phyloP scores from a whole-genome alignment of 1,284 basidiomycete species.

The Sporisorium sorghi region DNA sequence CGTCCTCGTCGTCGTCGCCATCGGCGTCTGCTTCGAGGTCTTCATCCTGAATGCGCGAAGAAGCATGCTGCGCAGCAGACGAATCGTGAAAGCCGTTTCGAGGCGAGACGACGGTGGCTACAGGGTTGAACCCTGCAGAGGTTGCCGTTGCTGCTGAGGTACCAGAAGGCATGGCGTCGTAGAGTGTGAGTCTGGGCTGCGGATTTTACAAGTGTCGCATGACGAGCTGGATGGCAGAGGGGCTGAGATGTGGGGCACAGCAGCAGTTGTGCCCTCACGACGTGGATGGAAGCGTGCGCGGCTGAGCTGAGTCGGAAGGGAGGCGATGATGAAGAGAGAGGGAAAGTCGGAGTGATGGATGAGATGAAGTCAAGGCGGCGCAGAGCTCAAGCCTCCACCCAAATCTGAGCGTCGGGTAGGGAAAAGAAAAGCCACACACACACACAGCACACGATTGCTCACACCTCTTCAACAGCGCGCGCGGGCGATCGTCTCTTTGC shows the following conservation, averaged over 20 bases:
- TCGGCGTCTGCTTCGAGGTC: conserved; percentile 49
- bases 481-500: background rate
- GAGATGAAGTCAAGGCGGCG: background rate
- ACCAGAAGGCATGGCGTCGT: conserved; percentile 7
- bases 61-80: background rate
- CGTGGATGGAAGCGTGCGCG: background rate
- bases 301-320: background rate
- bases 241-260: background rate
- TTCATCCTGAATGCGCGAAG: conserved; percentile 26
- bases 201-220: background rate
- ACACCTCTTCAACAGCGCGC: too few relatives aligned
- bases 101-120: conserved; percentile 11
- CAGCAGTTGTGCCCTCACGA: background rate
- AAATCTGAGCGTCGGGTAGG: background rate
- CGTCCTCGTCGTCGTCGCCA: conserved; percentile 78
- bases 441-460: background rate
- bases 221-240: conserved; percentile 2
- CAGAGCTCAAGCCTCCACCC: background rate
- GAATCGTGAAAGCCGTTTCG: background rate
- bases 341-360: background rate
- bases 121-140: conserved; percentile 7
- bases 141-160: conserved; percentile 5
- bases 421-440: background rate
- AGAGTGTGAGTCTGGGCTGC: background rate
- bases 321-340: background rate